Evolutionary conservation across 2,329 filamentous ascomycete genomes (phyloP), one percentile per base, ranked within the genome.

Genomic region (Trichoderma endophyticum): DNA sequence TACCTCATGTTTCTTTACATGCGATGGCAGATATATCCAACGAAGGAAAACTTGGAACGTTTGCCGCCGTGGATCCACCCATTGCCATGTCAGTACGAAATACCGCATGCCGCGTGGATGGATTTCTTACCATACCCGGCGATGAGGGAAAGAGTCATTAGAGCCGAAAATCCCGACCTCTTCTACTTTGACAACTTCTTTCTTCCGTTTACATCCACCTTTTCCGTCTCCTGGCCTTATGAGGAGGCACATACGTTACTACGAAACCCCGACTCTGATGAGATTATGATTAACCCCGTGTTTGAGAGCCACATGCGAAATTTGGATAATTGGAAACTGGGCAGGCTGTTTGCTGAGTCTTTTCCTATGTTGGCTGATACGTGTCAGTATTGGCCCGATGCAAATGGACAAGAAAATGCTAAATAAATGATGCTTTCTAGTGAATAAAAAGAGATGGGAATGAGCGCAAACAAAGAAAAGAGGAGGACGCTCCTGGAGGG

Each of bases 1-100:
- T 97, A 95, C 79, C 84, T 92, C 78, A 97, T 97, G 93, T 97
- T 97, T 81, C 86, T 95, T 36, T 79, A 94, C 74, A 93, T 96
- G 91, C 88, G 91, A 56, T 97, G 94, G 93, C 90, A 93, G 79
- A 92, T 97, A 71, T 89, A 89, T 32, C 93, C 94, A 0, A 93
- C 93, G 0, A 86, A 87, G 73, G 91, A 94, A 75, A 97, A 94
- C 82, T 95, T 92, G 80, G 89, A 93, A 28, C 87, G 92, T 4
- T 82, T 97, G 12, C 94, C 94, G 0, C 85, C 89, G 5, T 97
- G 92, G 89, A 83, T 91, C 51, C 87, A 86, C 0, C 94, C 94
- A 1, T 84, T 87, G 1, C 85, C 88, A 0, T 86, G 86, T 7
- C 94, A 97, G 78, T 81, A 93, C 18, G 86, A 88, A 70, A 86